Evolutionary conservation across 352 stramenopile species (phyloP).

Genomic region (Phytophthora tentaculata): DNA sequence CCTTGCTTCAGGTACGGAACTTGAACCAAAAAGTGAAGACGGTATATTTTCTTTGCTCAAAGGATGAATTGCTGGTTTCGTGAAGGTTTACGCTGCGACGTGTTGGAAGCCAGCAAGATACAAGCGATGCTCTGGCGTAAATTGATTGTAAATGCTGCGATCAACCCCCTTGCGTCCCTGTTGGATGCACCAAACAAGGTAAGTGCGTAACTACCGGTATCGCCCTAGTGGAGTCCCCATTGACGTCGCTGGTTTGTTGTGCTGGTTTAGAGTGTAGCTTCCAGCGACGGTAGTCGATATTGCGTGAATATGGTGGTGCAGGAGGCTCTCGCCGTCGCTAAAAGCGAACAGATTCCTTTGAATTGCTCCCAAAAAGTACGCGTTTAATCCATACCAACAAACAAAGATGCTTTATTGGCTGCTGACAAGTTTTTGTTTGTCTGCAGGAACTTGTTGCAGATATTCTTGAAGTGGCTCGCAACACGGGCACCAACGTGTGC

Average conservation of each 20-base stretch:
- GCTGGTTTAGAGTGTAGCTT: slow-evolving; percentile 43
- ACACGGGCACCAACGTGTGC: slow-evolving; percentile 69
- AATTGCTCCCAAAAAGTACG: slow-evolving; percentile 36
- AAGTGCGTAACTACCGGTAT: not conserved
- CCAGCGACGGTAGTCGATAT: slow-evolving; percentile 47
- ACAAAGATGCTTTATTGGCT: too few relatives aligned
- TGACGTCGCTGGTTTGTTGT: slow-evolving; percentile 2
- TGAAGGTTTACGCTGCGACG: slow-evolving; percentile 52
- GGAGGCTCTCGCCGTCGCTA: slow-evolving; percentile 61
- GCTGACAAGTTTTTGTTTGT: slow-evolving; percentile 8
- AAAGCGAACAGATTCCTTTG: slow-evolving; percentile 51
- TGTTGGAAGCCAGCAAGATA: slow-evolving; percentile 51
- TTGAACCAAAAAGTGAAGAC: not conserved
- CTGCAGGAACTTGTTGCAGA: slow-evolving; percentile 62
- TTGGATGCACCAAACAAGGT: slow-evolving; percentile 64
- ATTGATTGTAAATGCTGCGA: slow-evolving; percentile 81
- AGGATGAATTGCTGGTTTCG: not conserved
- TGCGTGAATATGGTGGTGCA: slow-evolving; percentile 63
- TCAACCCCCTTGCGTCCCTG: slow-evolving; percentile 77
- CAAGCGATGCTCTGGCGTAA: slow-evolving; percentile 79
- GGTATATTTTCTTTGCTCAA: not conserved
- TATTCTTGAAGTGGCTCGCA: slow-evolving; percentile 56
- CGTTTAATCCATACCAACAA: too few relatives aligned
- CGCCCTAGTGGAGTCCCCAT: not conserved
- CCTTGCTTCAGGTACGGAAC: slow-evolving; percentile 44